Conservation (phyloP, 2,329 filamentous ascomycete genomes). For the Cadophora gregata region DNA sequence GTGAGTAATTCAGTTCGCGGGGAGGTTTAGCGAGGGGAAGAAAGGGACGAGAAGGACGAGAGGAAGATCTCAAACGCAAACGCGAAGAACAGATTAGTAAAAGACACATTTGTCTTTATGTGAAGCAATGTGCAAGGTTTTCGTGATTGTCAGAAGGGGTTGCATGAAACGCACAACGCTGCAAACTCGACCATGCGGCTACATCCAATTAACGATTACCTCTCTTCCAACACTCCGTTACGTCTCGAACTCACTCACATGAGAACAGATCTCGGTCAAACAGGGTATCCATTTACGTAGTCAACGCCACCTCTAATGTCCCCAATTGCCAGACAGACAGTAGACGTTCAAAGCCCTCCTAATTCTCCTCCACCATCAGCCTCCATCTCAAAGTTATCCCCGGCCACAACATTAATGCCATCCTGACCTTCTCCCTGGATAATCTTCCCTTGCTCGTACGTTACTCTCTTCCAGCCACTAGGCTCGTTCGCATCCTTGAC, state of each 20-base stretch:
- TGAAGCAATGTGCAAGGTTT: no score
- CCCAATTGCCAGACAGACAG: neutral
- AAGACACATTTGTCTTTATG: no score
- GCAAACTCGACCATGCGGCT: no score
- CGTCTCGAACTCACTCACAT: neutral
- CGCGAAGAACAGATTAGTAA: no score
- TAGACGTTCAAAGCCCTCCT: conserved; percentile 4
- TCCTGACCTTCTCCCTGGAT: conserved; percentile 58
- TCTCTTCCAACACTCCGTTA: neutral
- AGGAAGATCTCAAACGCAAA: no score
- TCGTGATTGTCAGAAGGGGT: no score
- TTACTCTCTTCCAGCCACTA: conserved; percentile 67
- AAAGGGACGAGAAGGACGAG: no score
- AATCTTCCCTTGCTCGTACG: conserved; percentile 62
- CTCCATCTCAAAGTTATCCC: conserved; percentile 40
- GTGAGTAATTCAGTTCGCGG: no score
- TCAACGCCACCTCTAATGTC: neutral
- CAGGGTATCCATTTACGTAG: conserved; percentile 11
- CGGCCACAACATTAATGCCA: conserved; percentile 41
- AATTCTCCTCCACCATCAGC: conserved; percentile 29
- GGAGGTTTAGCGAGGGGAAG: no score
- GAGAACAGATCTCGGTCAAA: neutral
- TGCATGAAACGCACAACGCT: neutral
- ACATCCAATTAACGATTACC: neutral
- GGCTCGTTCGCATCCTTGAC: conserved; percentile 65